Evolutionary conservation across 768 basidiomycete genomes (phyloP), one percentile per base, ranked within the genome.

Genomic region (Galerina sulciceps): DNA sequence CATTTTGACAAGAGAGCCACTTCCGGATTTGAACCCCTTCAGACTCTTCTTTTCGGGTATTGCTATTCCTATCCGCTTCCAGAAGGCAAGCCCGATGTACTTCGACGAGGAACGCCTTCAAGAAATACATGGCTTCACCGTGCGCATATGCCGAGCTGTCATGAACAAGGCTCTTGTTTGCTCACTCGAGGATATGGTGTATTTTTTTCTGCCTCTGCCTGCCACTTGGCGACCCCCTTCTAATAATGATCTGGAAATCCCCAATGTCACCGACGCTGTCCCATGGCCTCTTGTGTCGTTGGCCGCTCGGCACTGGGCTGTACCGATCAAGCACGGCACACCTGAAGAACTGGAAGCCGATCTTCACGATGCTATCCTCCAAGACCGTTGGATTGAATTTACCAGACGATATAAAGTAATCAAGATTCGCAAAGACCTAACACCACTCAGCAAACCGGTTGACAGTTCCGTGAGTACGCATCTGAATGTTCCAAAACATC

Each of bases 331-430:
- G 47, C 66, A 65, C 43, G 73, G 74, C 6, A 65, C 69, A 14
- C 35, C 75, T 13, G 72, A 77, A 52, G 67, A 71, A 8, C 65
- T 83, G 18, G 74, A 78, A 34, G 71, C 76, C 37, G 84, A 81
- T 48, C 69, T 89, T 17, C 66, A 79, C 49, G 89, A 92, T 65
- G 82, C 85, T 22, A 75, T 94, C 18, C 75, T 95, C 35, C 90
- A 92, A 71, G 92, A 94, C 65, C 79, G 91, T 57, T 79, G 78
- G 74, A 83, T 85, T n/a, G 90, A 91, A 67, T 90, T 88, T 65
- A 91, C 90, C 2, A 77, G 87, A 58, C 80, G 91, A 44, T 93
- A 88, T 68, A 81, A 80, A 65, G 82, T 81, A 17, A 67, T 83
- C 23, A 73, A 69, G 42, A 70, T 93, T 34, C 77, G 91, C 50